These are phyloP conservation scores for Arachnopeziza araneosa DNA, from an alignment of 2,329 filamentous ascomycete species.

Conservation along the genomic window DNA sequence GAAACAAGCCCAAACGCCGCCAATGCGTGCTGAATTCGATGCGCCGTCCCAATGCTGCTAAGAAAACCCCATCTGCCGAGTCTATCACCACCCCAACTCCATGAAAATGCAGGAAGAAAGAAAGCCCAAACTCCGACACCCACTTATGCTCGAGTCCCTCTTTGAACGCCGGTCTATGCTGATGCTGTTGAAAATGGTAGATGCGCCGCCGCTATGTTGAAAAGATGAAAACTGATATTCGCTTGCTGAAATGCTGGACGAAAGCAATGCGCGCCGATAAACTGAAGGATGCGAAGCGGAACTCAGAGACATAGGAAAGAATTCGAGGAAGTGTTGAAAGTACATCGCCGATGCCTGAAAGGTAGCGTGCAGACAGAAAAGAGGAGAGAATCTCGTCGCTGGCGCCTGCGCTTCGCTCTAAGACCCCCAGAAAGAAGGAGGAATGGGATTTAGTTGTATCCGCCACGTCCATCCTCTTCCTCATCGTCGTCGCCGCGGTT, in stretches of 20 bases:
- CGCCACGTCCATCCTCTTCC: constrained; percentile 28
- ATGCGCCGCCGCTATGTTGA: neutral
- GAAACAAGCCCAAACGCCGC: neutral
- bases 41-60: constrained; percentile 5
- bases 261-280: neutral
- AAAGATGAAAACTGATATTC: neutral
- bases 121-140: neutral
- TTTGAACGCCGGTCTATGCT: constrained; percentile 12
- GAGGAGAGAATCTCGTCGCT: constrained; percentile 7
- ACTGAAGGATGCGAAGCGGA: neutral
- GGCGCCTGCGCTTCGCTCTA: neutral
- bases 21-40: neutral
- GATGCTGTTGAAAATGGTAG: constrained; percentile 5
- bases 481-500: constrained; percentile 28
- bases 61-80: constrained; percentile 1
- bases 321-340: neutral
- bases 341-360: neutral
- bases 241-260: constrained; percentile 7
- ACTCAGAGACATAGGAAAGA: neutral
- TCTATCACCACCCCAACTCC: neutral
- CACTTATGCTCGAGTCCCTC: constrained; percentile 14
- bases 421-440: neutral
- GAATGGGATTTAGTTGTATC: constrained; percentile 14
- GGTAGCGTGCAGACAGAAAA: neutral
- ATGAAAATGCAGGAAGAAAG: constrained; percentile 2